Percentiles rank a stretch among this genome's conserved stretches.
phyloP scores from a whole-genome alignment of 2,329 filamentous ascomycete species.

The Cadophora sp. region DNA sequence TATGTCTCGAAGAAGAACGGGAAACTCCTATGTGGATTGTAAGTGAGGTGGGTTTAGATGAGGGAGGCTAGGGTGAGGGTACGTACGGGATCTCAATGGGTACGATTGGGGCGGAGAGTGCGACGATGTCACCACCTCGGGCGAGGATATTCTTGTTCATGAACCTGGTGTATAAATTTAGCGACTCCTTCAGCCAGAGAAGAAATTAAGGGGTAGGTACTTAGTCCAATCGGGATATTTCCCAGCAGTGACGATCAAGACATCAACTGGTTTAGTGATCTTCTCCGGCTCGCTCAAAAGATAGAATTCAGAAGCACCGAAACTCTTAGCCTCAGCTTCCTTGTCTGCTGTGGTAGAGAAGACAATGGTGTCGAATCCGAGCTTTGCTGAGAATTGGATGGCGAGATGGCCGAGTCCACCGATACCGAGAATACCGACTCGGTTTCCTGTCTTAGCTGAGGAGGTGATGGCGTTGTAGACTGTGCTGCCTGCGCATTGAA shows the following conservation, averaged over 20 bases:
- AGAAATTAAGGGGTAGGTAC: constrained; percentile 23
- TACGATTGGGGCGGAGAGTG: constrained; percentile 45
- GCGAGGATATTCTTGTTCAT: constrained; percentile 46
- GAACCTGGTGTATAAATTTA: constrained; percentile 10
- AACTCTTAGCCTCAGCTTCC: constrained; percentile 60
- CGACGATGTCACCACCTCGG: constrained; percentile 56
- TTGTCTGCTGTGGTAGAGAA: constrained; percentile 65
- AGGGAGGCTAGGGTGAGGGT: background rate
- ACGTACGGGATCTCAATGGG: constrained; percentile 33
- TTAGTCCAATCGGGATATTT: constrained; percentile 49
- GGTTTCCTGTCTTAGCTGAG: constrained; percentile 36
- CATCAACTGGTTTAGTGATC: constrained; percentile 32
- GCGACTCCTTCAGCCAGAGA: background rate
- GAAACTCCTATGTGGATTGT: constrained; percentile 14
- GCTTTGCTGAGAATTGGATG: constrained; percentile 65
- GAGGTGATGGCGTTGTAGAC: constrained; percentile 45
- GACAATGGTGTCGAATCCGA: constrained; percentile 65
- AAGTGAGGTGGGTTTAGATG: background rate
- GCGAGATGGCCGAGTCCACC: constrained; percentile 67
- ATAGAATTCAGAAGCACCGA: constrained; percentile 62
- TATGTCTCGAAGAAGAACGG: constrained; percentile 34
- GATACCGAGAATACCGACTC: constrained; percentile 55
- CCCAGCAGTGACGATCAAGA: constrained; percentile 32
- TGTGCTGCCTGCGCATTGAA: constrained; percentile 54
- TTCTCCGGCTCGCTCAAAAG: constrained; percentile 32